Base-by-base conservation (phyloP, 345 rosid species). In the Fremontodendron californicum region DNA sequence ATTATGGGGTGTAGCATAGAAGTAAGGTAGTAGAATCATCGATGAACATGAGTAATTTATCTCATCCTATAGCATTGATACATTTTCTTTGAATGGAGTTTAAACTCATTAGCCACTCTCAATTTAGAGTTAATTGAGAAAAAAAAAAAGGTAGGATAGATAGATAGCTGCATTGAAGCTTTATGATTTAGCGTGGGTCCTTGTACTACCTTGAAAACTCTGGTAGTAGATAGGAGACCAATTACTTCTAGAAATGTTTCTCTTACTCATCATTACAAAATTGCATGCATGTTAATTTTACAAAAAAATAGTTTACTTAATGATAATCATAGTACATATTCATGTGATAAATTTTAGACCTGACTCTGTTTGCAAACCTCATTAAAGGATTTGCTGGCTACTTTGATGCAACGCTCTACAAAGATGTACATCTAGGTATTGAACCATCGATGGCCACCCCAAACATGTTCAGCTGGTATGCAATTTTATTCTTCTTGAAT, bases 401-500 rank as follows among this genome's bases (percentile, higher is more conserved):
- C 68, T 96, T 96, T 76, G 94, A 96, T 83, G 91, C 99, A 2
- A 83, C 68, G 21, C 92, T 96, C n/a, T 96, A 94, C 81, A 89
- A 92, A 87, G 98, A 96, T 81, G 90, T 96, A 27, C 98, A 96
- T 87, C 95, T 96, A 29, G 97, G 99, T 35, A 96, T 90, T 79
- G 99, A 96, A 78, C 98, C 98, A 71, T 88, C 95, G 25, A 87
- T 84, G 21, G 92, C 93, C 75, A 96, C 99, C 21, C 98, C 99
- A 70, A 94, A 92, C 86, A 96, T 94, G 99, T 96, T 94, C 86
- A 96, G 97, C 90, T 96, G 99, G 98, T 94, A 95, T 65, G 74
- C 16, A 13, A 21, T 13, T 37, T 23, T 58, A 3, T 51, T 74
- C 9, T 64, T 45, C 43, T 40, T 65, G 45, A 37, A 46, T 15